Evolutionary conservation across 768 basidiomycete genomes (phyloP).

Genomic region (Russula dissimulans): DNA sequence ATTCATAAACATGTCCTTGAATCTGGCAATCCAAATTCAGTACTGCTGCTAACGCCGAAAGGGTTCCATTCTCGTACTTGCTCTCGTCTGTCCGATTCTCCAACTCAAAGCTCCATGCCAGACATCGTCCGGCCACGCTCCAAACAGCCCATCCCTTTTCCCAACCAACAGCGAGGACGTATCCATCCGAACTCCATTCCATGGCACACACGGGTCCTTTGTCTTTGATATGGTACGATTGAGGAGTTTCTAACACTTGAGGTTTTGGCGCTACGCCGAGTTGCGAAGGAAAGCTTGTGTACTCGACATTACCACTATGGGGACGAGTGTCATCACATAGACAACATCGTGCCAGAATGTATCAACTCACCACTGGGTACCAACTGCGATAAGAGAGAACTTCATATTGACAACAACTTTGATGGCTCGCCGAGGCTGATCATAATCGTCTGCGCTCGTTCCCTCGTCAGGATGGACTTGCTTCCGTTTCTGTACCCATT

Average conservation of each 20-base stretch:
- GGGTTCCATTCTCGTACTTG: constrained; percentile 28
- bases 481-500: constrained; percentile 73
- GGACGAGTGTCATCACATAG: not conserved
- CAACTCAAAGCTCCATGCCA: constrained; percentile 67
- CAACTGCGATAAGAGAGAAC: constrained; percentile 78
- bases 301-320: constrained; percentile 54
- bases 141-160: constrained; percentile 83
- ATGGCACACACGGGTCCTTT: constrained; percentile 57
- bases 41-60: constrained; percentile 5
- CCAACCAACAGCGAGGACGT: constrained; percentile 91
- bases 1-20: constrained; percentile 80
- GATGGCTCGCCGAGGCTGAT: constrained; percentile 59
- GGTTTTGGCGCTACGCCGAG: constrained; percentile 49
- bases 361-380: constrained; percentile 49
- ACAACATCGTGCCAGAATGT: constrained; percentile 2
- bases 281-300: constrained; percentile 59
- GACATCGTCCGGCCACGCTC: constrained; percentile 80
- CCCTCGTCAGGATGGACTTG: constrained; percentile 39
- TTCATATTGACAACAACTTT: constrained; percentile 62
- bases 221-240: constrained; percentile 42
- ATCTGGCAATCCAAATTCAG: constrained; percentile 27
- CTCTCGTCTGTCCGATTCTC: constrained; percentile 51
- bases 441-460: constrained; percentile 34
- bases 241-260: constrained; percentile 53
- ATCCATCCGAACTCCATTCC: constrained; percentile 95